Base-by-base conservation (phyloP, 306 rosid genomes). In the Luffa acutangula region DNA sequence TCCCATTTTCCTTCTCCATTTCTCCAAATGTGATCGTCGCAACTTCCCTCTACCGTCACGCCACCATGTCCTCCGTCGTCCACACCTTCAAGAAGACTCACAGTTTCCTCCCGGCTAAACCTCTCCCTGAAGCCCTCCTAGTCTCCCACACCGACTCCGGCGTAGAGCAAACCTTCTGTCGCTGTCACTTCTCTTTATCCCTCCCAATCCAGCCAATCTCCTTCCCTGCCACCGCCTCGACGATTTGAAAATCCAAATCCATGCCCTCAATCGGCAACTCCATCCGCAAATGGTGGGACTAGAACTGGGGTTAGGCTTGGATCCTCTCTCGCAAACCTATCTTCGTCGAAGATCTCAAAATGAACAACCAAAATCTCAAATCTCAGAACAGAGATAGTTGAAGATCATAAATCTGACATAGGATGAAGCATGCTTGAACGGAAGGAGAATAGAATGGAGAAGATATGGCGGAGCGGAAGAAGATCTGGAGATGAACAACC, bases 361-460 rank as follows among this genome's bases (percentile, higher is more conserved):
- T 95, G 93, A 91, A 92, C 83, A 90, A 92, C 89, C 53, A 92
- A 94, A 82, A 37, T 85, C 89, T 94, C 3, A 92, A 92, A 15
- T 85, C 92, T 53, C 81, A 87, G 48, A 80, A 80, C 85, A 88
- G 76, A 77, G 97, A 97, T 14, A 95, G 89, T 86, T 88, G 88
- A 96, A 83, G 88, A 33, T 95, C 90, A 34, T 92, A 95, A 96
- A 62, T 95, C 82, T 81, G 84, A 66, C 34, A 89, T 25, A 25
- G 31, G 31, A 25, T 25, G 31, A n/a, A n/a, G n/a, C n/a, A n/a
- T n/a, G n/a, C n/a, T n/a, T n/a, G n/a, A n/a, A n/a, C n/a, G n/a
- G n/a, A n/a, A n/a, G n/a, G n/a, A n/a, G n/a, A n/a, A n/a, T n/a
- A n/a, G n/a, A n/a, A n/a, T n/a, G n/a, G 31, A 25, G 31, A 25